A percentile compares a stretch with the other conserved stretches of the same genome.
These are phyloP conservation scores for Aureobasidium leucospermi DNA, from an alignment of 2,329 filamentous ascomycete genomes.

Conservation along the genomic window DNA sequence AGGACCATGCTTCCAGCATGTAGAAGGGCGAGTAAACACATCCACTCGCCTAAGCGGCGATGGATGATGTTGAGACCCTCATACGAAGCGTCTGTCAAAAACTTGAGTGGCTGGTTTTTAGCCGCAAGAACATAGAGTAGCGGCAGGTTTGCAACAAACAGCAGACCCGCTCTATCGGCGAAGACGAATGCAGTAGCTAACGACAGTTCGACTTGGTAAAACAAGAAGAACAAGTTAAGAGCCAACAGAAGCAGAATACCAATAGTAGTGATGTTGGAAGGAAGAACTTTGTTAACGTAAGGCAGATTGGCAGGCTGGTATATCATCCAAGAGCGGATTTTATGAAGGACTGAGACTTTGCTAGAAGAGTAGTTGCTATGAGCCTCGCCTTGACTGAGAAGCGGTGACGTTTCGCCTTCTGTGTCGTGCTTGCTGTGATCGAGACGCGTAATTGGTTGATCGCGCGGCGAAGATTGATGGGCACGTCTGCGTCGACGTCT, in stretches of 20 bases:
- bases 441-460: not conserved
- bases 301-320: conserved; percentile 54
- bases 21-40: conserved; percentile 52
- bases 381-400: conserved; percentile 22
- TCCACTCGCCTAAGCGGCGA: conserved; percentile 53
- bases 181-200: conserved; percentile 49
- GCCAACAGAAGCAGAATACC: conserved; percentile 45
- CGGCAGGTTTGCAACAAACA: conserved; percentile 46
- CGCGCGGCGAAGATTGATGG: not conserved
- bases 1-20: conserved; percentile 50
- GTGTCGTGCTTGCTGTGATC: conserved; percentile 5
- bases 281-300: conserved; percentile 49
- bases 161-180: conserved; percentile 49
- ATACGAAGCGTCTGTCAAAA: conserved; percentile 57
- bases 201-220: conserved; percentile 45
- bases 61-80: conserved; percentile 61
- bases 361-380: not conserved
- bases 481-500: conserved; percentile 16
- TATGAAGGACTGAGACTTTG: conserved; percentile 1
- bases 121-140: conserved; percentile 57
- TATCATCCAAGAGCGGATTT: conserved; percentile 31
- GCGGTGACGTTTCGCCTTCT: conserved; percentile 25
- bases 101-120: conserved; percentile 57
- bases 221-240: conserved; percentile 52
- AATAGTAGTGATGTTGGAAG: conserved; percentile 50